phyloP scores from a whole-genome alignment of 2,329 filamentous ascomycete genomes.

The Trichoderma afroharzianum region DNA sequence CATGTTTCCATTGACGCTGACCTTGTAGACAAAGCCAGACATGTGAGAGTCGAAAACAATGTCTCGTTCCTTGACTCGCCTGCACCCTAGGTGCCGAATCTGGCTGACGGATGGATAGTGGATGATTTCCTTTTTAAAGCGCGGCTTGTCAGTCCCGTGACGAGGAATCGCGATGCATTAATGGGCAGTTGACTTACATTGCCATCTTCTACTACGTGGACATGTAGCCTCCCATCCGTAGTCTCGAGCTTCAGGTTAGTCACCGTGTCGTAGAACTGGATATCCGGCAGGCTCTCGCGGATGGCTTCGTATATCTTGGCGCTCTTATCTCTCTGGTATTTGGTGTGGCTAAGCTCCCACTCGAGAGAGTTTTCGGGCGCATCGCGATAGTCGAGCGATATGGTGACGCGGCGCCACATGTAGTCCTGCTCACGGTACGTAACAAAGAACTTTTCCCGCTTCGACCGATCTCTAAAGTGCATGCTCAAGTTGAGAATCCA shows the following conservation, averaged over 20 bases:
- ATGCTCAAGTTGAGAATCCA: constrained; percentile 99
- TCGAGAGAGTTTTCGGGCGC: constrained; percentile 80
- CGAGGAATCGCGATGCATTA: no score
- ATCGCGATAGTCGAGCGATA: constrained; percentile 88
- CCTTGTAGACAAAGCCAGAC: constrained; percentile 96
- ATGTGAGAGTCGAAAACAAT: constrained; percentile 87
- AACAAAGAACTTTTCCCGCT: constrained; percentile 95
- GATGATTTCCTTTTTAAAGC: constrained; percentile 68
- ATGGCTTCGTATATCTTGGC: constrained; percentile 92
- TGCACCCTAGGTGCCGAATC: constrained; percentile 68
- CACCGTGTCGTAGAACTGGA: constrained; percentile 93
- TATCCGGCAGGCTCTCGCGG: constrained; percentile 84
- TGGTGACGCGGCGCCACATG: constrained; percentile 81
- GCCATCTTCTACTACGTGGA: constrained; percentile 95
- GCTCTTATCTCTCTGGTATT: constrained; percentile 88
- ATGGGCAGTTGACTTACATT: constrained; percentile 53
- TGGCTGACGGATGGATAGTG: constrained; percentile 71
- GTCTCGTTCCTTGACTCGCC: constrained; percentile 65
- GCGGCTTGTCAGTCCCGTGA: not conserved
- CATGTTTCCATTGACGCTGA: constrained; percentile 61
- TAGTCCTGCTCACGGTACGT: constrained; percentile 81
- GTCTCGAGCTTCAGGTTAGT: constrained; percentile 95
- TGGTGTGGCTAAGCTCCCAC: constrained; percentile 70
- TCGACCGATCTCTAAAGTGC: constrained; percentile 92
- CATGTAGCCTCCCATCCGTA: constrained; percentile 79